Evolutionary conservation across 2,329 filamentous ascomycete species (phyloP).

Genomic region (Microdochium bolleyi): DNA sequence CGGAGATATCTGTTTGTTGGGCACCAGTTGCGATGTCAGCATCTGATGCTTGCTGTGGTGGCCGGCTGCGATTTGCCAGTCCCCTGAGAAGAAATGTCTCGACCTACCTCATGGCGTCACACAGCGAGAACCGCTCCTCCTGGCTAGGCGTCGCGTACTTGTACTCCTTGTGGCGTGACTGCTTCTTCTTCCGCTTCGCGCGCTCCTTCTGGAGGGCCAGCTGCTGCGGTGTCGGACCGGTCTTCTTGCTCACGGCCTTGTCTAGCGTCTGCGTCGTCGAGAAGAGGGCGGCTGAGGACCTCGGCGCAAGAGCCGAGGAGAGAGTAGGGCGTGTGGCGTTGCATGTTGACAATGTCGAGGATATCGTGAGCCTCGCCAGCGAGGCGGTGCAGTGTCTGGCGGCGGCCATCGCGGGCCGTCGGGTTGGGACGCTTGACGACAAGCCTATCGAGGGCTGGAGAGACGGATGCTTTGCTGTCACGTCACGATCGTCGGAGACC

Average conservation of each 20-base stretch:
- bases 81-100: too few species aligned
- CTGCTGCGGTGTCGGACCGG: constrained; percentile 30
- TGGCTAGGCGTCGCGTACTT: constrained; percentile 54
- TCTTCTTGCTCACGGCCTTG: constrained; percentile 20
- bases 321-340: constrained; percentile 30
- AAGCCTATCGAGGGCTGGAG: not conserved
- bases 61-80: too few species aligned
- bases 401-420: constrained; percentile 34
- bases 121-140: constrained; percentile 68
- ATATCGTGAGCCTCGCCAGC: constrained; percentile 40
- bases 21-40: constrained; percentile 7
- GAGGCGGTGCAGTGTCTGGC: constrained; percentile 46
- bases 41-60: constrained; percentile 1
- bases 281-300: not conserved
- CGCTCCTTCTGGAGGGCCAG: constrained; percentile 32
- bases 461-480: not conserved
- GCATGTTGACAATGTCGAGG: constrained; percentile 20
- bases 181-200: constrained; percentile 48
- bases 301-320: not conserved
- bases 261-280: constrained; percentile 29
- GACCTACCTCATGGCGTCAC: constrained; percentile 83
- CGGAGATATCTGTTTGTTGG: constrained; percentile 66
- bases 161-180: constrained; percentile 61
- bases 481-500: too few species aligned
- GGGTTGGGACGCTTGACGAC: constrained; percentile 6